Evolutionary conservation across 2,329 filamentous ascomycete species (phyloP).

Genomic region (Aspergillus sp.): DNA sequence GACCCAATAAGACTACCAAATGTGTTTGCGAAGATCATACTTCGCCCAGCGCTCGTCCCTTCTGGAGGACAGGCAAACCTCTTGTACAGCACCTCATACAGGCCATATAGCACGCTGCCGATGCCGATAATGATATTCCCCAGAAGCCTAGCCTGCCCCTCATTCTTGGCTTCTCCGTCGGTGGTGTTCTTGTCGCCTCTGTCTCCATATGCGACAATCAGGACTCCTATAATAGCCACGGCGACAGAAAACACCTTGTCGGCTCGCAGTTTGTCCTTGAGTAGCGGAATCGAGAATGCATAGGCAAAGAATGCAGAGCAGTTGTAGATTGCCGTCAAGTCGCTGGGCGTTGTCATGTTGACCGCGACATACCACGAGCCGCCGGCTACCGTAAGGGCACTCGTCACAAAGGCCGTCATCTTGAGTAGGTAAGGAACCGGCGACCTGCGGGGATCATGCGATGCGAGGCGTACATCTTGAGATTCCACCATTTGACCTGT

Average conservation of each 20-base stretch:
- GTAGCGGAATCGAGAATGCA: constrained; percentile 87
- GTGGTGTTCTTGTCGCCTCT: constrained; percentile 57
- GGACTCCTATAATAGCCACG: constrained; percentile 84
- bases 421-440: constrained; percentile 75
- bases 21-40: constrained; percentile 92
- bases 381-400: constrained; percentile 84
- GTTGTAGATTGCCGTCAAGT: constrained; percentile 98
- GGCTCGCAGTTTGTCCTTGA: constrained; percentile 80
- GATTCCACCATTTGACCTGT: constrained; percentile 86
- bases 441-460: constrained; percentile 44
- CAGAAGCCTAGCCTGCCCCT: constrained; percentile 70
- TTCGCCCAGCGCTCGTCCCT: constrained; percentile 79
- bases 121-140: constrained; percentile 92
- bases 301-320: constrained; percentile 99
- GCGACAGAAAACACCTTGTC: constrained; percentile 87
- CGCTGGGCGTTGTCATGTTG: constrained; percentile 86
- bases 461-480: constrained; percentile 68
- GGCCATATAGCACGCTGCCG: constrained; percentile 89
- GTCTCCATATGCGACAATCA: constrained; percentile 95
- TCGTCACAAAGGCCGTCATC: constrained; percentile 82
- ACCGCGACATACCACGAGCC: constrained; percentile 96
- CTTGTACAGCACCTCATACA: constrained; percentile 98
- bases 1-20: constrained; percentile 85
- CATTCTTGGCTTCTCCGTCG: constrained; percentile 50
- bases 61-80: constrained; percentile 90